Evolutionary conservation across 768 basidiomycete genomes (phyloP), one percentile per base, ranked within the genome.

Genomic region (Hirschioporus abietinus): DNA sequence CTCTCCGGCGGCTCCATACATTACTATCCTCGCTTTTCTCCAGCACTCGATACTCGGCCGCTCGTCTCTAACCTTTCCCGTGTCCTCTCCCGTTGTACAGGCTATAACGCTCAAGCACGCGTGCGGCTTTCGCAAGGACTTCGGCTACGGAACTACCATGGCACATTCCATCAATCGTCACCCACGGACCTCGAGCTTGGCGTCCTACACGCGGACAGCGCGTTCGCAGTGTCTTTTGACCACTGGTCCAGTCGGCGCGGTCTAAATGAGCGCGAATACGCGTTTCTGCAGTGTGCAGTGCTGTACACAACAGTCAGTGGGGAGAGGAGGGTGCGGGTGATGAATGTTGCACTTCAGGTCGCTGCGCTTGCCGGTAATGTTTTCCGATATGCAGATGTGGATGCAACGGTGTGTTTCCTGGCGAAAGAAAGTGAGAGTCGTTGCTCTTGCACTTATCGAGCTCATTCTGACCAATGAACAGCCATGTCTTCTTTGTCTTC

Each of bases 331-430:
- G 95, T 98, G 35, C 81, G 97, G 65, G 87, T 88, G 30, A 84
- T 89, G 73, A 99, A 99, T 71, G 78, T 98, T n/a, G 91, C 90
- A 0, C 75, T 98, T 66, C 88, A 88, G 60, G 88, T 93, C 0
- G 90, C 88, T 1, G 84, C 88, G 52, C 78, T 99, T 69, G 93
- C 95, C n/a, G 93, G 88, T 9, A 95, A 91, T 74, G 88, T 99
- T 12, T 99, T 96, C 79, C 86, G 91, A 63, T 93, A 81, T 76
- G 95, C 94, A 15, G 97, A 99, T 77, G 83, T 95, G 80, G 96
- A 99, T 70, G 84, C 92, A 1, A 86, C 89, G 1, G 81, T 96
- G 25, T 84, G 86, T 58, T 81, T 90, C 74, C 76, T 94, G 68
- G 80, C 89, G 35, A 92, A 95, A 69, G 87, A 92, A 73, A 89